Conservation (phyloP, 2,329 filamentous ascomycete species). For the Falciphora oryzae region DNA sequence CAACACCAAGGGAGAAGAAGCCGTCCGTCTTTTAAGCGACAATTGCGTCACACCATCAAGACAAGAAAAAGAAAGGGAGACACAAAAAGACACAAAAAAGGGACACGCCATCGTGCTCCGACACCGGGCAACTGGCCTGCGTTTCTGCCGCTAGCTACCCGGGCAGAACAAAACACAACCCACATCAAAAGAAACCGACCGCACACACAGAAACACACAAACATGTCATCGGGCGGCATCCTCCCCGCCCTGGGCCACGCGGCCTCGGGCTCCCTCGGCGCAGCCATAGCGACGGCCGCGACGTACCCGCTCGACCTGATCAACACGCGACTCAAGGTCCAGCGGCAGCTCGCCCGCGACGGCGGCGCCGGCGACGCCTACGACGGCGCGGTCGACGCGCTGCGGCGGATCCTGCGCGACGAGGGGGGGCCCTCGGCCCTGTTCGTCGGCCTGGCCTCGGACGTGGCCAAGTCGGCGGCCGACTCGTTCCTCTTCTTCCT, state of each 20-base stretch:
- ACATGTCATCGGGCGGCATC: constrained; percentile 18
- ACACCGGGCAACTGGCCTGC: background rate
- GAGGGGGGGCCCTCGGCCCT: constrained; percentile 68
- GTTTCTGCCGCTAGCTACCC: background rate
- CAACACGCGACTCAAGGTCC: constrained; percentile 76
- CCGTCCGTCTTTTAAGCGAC: no score
- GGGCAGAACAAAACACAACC: background rate
- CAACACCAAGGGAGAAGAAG: no score
- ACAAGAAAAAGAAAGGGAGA: background rate
- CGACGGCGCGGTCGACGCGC: constrained; percentile 60
- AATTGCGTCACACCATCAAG: background rate
- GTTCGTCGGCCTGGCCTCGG: constrained; percentile 59
- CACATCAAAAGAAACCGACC: no score
- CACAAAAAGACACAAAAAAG: background rate
- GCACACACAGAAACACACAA: background rate
- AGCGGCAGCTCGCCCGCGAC: constrained; percentile 50
- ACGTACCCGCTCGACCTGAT: constrained; percentile 80
- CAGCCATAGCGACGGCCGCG: constrained; percentile 70
- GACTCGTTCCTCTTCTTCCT: constrained; percentile 87
- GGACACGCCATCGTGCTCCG: background rate
- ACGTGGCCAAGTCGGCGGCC: constrained; percentile 60
- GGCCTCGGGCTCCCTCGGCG: constrained; percentile 70
- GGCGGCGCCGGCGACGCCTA: constrained; percentile 38
- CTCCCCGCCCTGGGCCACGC: constrained; percentile 78
- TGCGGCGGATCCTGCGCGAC: constrained; percentile 61